Percentiles rank a stretch among this genome's conserved stretches.
These are phyloP conservation scores for Acorus calamus DNA, from an alignment of 106 monocot genomes.

Conservation along the genomic window DNA sequence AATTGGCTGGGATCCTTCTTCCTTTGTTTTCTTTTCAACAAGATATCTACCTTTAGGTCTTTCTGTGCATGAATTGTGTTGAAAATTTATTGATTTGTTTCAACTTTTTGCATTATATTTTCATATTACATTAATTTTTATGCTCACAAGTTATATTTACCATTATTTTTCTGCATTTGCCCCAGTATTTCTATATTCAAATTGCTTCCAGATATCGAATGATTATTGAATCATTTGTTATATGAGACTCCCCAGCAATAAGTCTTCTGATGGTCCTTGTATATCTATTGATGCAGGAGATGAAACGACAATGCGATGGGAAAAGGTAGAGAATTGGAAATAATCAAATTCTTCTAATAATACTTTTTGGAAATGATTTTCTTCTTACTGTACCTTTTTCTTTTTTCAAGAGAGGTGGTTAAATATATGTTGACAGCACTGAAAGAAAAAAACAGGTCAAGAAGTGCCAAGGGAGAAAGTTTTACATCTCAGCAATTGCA, in stretches of 20 bases:
- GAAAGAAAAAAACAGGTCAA: slow-evolving; percentile 56
- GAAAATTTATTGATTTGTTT: too few species aligned
- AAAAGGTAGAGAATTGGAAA: slow-evolving; percentile 36
- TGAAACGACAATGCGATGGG: slow-evolving; percentile 83
- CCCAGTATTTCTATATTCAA: too few species aligned
- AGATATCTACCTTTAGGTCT: too few species aligned
- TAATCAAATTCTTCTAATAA: neutral
- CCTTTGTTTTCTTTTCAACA: too few species aligned
- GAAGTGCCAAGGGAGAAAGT: slow-evolving; percentile 40
- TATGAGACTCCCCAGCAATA: neutral
- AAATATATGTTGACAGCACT: slow-evolving; percentile 58
- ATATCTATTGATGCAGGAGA: slow-evolving; percentile 39
- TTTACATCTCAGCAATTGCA: slow-evolving; percentile 53
- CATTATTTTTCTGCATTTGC: too few species aligned
- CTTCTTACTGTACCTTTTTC: neutral
- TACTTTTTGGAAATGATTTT: too few species aligned
- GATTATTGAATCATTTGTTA: neutral
- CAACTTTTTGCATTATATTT: too few species aligned
- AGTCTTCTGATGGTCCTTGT: too few species aligned
- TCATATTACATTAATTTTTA: too few species aligned
- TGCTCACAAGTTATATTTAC: too few species aligned
- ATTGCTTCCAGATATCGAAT: neutral
- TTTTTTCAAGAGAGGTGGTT: slow-evolving; percentile 44
- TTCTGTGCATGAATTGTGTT: too few species aligned
- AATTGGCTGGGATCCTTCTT: too few species aligned